phyloP scores from a whole-genome alignment of 2,329 filamentous ascomycete species.

The Paracamarosporium sp. region DNA sequence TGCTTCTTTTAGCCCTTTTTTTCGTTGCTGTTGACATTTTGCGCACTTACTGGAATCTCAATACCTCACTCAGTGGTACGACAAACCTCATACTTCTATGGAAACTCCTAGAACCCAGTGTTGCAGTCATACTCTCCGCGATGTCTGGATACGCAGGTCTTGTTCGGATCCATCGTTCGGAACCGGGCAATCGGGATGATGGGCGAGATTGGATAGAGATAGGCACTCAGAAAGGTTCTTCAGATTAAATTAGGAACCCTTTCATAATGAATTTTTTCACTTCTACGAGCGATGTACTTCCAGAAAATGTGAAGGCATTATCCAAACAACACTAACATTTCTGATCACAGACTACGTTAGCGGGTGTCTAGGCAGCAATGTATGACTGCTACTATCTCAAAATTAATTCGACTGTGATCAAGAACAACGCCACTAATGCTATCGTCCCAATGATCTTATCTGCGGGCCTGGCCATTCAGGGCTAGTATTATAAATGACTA shows the following conservation, averaged over 20 bases:
- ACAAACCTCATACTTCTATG: background rate
- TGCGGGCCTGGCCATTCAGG: no score
- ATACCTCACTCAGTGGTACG: background rate
- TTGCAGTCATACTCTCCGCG: slow-evolving; percentile 3
- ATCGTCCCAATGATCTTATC: no score
- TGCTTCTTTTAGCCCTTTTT: slow-evolving; percentile 9
- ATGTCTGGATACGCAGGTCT: background rate
- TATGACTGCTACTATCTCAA: no score
- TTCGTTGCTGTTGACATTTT: slow-evolving; percentile 13
- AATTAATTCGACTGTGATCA: no score
- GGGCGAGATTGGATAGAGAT: background rate
- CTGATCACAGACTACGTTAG: no score
- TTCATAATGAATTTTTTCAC: background rate
- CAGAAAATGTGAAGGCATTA: no score
- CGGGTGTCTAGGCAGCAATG: no score
- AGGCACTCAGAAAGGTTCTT: background rate
- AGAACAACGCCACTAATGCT: no score
- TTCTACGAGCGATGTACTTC: no score
- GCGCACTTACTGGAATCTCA: slow-evolving; percentile 9
- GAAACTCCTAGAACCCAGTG: slow-evolving; percentile 2
- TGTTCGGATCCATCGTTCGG: background rate
- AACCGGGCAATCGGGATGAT: background rate
- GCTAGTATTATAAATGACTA: no score
- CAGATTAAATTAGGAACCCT: background rate
- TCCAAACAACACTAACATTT: no score